Conservation (phyloP, 805 yeast genomes). For the Torulaspora maleeae region DNA sequence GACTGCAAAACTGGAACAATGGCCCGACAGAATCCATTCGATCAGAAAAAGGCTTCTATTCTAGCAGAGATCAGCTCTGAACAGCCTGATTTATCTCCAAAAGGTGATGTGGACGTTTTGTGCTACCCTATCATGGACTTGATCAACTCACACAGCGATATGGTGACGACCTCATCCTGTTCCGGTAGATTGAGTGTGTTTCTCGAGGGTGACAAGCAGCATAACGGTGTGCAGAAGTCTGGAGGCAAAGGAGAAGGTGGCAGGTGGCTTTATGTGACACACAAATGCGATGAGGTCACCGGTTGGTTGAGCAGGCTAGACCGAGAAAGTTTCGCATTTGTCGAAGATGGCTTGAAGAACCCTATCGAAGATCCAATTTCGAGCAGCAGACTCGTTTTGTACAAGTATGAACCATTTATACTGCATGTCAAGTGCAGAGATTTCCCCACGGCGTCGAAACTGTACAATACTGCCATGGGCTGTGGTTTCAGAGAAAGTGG, state of each 20-base stretch:
- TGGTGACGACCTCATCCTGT: slow-evolving; percentile 86
- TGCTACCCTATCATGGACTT: slow-evolving; percentile 68
- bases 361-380: slow-evolving; percentile 7
- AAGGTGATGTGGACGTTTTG: slow-evolving; percentile 73
- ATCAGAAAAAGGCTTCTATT: slow-evolving; percentile 57
- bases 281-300: slow-evolving; percentile 46
- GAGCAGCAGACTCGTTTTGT: slow-evolving; percentile 54
- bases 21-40: slow-evolving; percentile 48
- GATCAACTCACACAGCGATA: slow-evolving; percentile 56
- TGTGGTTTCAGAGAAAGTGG: slow-evolving; percentile 89
- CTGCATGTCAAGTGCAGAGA: slow-evolving; percentile 77
- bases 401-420: slow-evolving; percentile 81
- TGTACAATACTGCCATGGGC: slow-evolving; percentile 69
- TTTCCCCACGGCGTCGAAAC: slow-evolving; percentile 48
- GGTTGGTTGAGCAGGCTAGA: slow-evolving; percentile 43
- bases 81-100: slow-evolving; percentile 71
- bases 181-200: slow-evolving; percentile 84
- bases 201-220: slow-evolving; percentile 60
- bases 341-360: neutral
- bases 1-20: neutral
- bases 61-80: slow-evolving; percentile 46
- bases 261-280: slow-evolving; percentile 76
- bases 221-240: slow-evolving; percentile 37
- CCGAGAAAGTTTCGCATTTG: slow-evolving; percentile 22
- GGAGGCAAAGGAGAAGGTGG: slow-evolving; percentile 89